phyloP scores from a whole-genome alignment of 306 rosid genomes.

The Medicago arabica region DNA sequence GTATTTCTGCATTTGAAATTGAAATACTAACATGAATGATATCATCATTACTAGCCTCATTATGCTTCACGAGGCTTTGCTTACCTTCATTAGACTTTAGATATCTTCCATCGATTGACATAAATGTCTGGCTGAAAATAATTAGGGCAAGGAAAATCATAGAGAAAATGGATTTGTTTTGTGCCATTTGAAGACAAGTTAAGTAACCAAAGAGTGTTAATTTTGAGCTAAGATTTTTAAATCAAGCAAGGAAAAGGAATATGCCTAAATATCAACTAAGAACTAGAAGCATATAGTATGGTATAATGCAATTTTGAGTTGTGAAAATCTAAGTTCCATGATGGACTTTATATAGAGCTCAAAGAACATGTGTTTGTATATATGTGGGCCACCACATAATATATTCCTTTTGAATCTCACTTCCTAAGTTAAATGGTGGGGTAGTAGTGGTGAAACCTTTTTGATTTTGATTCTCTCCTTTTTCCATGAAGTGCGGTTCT shows the following conservation, averaged over 20 bases:
- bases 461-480: not conserved
- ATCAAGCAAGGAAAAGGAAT: not conserved
- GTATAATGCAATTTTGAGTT: not conserved
- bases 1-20: not conserved
- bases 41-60: not conserved
- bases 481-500: slow-evolving; percentile 20
- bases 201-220: not conserved
- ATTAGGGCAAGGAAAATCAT: slow-evolving; percentile 41
- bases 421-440: not conserved
- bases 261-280: not conserved
- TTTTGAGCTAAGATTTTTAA: not conserved
- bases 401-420: slow-evolving; percentile 1
- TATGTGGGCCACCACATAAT: slow-evolving; percentile 9
- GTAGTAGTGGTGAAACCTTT: slow-evolving; percentile 13
- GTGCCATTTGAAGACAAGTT: slow-evolving; percentile 32
- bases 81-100: slow-evolving; percentile 39
- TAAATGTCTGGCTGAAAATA: slow-evolving; percentile 26
- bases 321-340: not conserved
- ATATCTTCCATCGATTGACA: slow-evolving; percentile 44
- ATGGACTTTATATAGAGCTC: slow-evolving; percentile 4
- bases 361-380: not conserved
- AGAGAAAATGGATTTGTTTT: slow-evolving; percentile 21
- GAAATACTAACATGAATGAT: not conserved
- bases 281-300: not conserved
- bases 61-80: not conserved